Conservation (phyloP, 2,329 filamentous ascomycete genomes). For the Coleophoma cylindrospora region DNA sequence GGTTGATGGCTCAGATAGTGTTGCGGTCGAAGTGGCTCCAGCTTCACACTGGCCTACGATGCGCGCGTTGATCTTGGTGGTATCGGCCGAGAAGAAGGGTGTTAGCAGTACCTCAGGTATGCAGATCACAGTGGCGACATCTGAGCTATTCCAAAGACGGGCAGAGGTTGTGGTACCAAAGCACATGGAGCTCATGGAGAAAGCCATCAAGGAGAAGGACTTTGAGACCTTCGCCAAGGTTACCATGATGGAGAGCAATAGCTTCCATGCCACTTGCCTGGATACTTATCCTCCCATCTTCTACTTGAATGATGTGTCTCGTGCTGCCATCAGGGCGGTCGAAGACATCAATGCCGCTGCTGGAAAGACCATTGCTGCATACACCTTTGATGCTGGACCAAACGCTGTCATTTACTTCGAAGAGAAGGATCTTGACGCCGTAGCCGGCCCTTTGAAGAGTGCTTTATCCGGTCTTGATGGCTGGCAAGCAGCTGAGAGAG, state of each 20-base stretch:
- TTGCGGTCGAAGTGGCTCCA: constrained; percentile 83
- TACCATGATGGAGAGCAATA: constrained; percentile 96
- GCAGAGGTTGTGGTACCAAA: constrained; percentile 72
- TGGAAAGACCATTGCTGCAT: constrained; percentile 78
- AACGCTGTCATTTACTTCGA: constrained; percentile 97
- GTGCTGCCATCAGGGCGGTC: constrained; percentile 81
- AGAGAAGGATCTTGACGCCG: constrained; percentile 66
- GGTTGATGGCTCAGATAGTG: constrained; percentile 77
- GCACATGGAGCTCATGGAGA: constrained; percentile 81
- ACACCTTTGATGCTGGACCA: constrained; percentile 95
- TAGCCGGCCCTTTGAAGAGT: constrained; percentile 74
- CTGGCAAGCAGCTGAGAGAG: constrained; percentile 58
- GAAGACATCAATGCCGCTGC: constrained; percentile 81
- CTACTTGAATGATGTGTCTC: constrained; percentile 93
- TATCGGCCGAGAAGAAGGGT: constrained; percentile 90
- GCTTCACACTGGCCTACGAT: constrained; percentile 93
- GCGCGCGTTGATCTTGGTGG: constrained; percentile 87
- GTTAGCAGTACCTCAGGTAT: constrained; percentile 91
- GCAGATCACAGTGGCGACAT: constrained; percentile 94
- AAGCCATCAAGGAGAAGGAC: constrained; percentile 71
- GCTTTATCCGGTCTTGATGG: constrained; percentile 60
- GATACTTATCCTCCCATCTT: constrained; percentile 98
- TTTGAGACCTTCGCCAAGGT: constrained; percentile 84
- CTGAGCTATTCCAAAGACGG: constrained; percentile 76
- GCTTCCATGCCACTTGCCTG: constrained; percentile 90